A percentile compares a stretch with the other conserved stretches of the same genome.
Conservation (phyloP, 768 basidiomycete genomes). For the Boletus pseudo-olivaceus region DNA sequence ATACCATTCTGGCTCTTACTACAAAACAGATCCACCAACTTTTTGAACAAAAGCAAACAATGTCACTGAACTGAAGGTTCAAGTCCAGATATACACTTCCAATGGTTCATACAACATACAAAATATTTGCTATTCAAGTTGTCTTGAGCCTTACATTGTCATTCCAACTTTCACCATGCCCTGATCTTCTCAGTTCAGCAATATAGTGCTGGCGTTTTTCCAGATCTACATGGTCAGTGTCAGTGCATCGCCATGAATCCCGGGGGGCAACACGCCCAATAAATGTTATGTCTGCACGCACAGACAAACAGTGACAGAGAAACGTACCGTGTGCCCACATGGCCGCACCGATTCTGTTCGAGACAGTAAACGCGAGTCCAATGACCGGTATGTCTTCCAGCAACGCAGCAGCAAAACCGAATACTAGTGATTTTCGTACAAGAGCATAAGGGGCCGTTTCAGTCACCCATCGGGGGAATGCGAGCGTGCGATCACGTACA, state of each 20-base stretch:
- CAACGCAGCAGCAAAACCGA: conserved; percentile 81
- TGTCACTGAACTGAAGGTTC: no score
- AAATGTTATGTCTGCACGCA: background rate
- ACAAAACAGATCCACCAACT: no score
- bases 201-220: conserved; percentile 57
- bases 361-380: conserved; percentile 78
- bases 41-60: no score
- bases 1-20: no score
- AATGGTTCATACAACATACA: background rate
- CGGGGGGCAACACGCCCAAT: no score
- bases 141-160: background rate
- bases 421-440: conserved; percentile 43
- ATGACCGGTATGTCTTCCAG: conserved; percentile 79
- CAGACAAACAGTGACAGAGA: background rate
- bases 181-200: conserved; percentile 25
- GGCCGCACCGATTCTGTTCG: conserved; percentile 86
- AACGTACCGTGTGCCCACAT: conserved; percentile 86
- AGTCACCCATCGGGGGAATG: background rate
- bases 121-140: background rate
- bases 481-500: conserved; percentile 37
- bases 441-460: background rate
- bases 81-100: no score
- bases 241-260: background rate
- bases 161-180: background rate
- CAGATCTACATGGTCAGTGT: conserved; percentile 41